A percentile compares a stretch with the other conserved stretches of the same genome.
Conservation (phyloP, 148 eudicot genomes). For the Camellia lanceoleosa region DNA sequence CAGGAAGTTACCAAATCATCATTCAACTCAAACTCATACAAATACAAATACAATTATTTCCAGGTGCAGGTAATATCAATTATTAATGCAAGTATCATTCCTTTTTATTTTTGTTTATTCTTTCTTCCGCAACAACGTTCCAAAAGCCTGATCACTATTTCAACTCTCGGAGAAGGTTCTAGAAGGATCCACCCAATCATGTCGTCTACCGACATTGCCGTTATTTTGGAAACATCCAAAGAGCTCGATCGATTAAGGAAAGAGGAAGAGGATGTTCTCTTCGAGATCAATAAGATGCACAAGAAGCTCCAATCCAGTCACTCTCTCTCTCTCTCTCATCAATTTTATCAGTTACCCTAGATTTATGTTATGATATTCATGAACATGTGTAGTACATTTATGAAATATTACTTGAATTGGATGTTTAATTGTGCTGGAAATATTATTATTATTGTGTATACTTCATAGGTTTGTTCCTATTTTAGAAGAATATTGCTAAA, state of each 20-base stretch:
- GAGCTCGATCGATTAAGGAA: constrained; percentile 82
- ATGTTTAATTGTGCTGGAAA: not conserved
- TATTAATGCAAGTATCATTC: no score
- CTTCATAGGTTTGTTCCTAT: no score
- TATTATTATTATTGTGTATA: not conserved
- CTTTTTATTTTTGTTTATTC: no score
- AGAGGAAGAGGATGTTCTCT: constrained; percentile 60
- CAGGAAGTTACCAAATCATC: no score
- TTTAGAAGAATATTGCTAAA: no score
- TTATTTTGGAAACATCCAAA: constrained; percentile 56
- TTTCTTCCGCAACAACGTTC: no score
- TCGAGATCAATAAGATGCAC: constrained; percentile 84
- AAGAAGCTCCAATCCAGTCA: constrained; percentile 76
- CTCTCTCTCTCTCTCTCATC: not conserved
- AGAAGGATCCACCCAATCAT: constrained; percentile 17
- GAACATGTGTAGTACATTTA: not conserved
- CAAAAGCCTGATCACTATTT: no score
- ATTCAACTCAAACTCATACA: no score
- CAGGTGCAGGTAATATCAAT: no score
- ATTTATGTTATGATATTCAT: not conserved
- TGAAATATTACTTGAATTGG: not conserved
- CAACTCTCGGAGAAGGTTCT: not conserved
- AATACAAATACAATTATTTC: no score
- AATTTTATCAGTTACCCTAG: not conserved
- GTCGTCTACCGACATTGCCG: constrained; percentile 58